Conservation (phyloP, 495 filamentous ascomycete genomes). For the Pyrenula massariospora region DNA sequence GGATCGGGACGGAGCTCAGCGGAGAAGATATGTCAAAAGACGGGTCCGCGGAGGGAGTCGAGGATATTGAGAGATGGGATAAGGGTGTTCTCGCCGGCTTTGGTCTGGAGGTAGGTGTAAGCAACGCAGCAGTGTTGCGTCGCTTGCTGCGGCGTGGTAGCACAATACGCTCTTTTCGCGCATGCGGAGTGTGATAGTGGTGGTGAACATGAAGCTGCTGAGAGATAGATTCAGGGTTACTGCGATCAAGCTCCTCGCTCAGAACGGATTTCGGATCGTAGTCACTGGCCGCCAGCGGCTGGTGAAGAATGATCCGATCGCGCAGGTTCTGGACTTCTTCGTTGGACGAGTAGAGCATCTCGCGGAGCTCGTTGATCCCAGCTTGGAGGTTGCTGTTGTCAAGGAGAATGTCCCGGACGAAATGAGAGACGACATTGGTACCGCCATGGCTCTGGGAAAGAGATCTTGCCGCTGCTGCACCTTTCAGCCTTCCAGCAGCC, state of each 20-base stretch:
- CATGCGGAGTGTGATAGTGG: slow-evolving; percentile 59
- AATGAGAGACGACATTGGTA: slow-evolving; percentile 69
- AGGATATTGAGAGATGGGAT: slow-evolving; percentile 25
- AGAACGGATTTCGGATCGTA: slow-evolving; percentile 25
- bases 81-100: slow-evolving; percentile 27
- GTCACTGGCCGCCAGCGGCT: slow-evolving; percentile 39
- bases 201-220: slow-evolving; percentile 85
- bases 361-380: slow-evolving; percentile 78
- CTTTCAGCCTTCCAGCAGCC: slow-evolving; percentile 66
- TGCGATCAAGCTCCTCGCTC: slow-evolving; percentile 55
- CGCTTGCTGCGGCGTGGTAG: slow-evolving; percentile 64
- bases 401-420: slow-evolving; percentile 88
- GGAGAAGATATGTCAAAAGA: slow-evolving; percentile 37
- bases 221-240: slow-evolving; percentile 37
- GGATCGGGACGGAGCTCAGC: slow-evolving; percentile 36
- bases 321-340: slow-evolving; percentile 80
- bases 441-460: slow-evolving; percentile 40
- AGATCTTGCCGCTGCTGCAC: slow-evolving; percentile 56
- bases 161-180: slow-evolving; percentile 33
- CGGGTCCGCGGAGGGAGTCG: slow-evolving; percentile 43
- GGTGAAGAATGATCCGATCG: slow-evolving; percentile 73
- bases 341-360: slow-evolving; percentile 87
- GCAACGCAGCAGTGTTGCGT: slow-evolving; percentile 42
- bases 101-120: slow-evolving; percentile 40
- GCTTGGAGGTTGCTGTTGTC: slow-evolving; percentile 90